These are phyloP conservation scores for Colletotrichum neosansevieriae DNA, from an alignment of 2,329 filamentous ascomycete species.

Conservation along the genomic window DNA sequence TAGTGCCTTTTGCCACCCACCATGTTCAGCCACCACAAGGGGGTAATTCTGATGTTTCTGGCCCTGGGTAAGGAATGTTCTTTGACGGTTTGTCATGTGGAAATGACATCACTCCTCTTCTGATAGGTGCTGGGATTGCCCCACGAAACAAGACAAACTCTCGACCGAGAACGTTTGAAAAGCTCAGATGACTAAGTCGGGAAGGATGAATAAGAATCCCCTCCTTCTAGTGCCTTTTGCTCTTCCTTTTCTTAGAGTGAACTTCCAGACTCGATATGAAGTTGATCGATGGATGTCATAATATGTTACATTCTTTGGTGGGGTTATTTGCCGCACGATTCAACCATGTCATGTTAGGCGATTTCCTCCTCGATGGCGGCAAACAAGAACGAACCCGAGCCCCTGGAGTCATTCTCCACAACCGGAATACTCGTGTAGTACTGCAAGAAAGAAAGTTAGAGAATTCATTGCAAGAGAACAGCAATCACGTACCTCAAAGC, in stretches of 20 bases:
- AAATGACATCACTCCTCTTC: slow-evolving; percentile 36
- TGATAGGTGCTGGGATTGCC: not conserved
- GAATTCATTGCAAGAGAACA: not conserved
- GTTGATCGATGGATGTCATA: no score
- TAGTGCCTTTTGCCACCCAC: no score
- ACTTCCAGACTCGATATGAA: not conserved
- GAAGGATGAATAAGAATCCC: not conserved
- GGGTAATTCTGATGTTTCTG: not conserved
- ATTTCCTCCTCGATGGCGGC: slow-evolving; percentile 29
- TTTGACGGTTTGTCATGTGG: slow-evolving; percentile 9
- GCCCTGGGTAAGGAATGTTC: not conserved
- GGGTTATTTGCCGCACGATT: no score
- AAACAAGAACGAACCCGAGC: slow-evolving; percentile 26
- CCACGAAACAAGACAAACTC: not conserved
- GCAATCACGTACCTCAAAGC: slow-evolving; percentile 57
- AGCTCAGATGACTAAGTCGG: not conserved
- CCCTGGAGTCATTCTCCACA: slow-evolving; percentile 27
- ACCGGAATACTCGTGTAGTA: slow-evolving; percentile 30
- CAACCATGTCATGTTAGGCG: not conserved
- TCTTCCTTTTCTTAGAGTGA: no score
- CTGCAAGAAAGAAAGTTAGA: not conserved
- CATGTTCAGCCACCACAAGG: no score
- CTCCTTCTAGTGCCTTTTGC: no score
- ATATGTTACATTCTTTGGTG: no score
- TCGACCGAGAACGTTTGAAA: not conserved